A percentile compares a stretch with the other conserved stretches of the same genome.
Evolutionary conservation across 2,329 filamentous ascomycete genomes (phyloP).

Genomic region (Venturia carpophila): DNA sequence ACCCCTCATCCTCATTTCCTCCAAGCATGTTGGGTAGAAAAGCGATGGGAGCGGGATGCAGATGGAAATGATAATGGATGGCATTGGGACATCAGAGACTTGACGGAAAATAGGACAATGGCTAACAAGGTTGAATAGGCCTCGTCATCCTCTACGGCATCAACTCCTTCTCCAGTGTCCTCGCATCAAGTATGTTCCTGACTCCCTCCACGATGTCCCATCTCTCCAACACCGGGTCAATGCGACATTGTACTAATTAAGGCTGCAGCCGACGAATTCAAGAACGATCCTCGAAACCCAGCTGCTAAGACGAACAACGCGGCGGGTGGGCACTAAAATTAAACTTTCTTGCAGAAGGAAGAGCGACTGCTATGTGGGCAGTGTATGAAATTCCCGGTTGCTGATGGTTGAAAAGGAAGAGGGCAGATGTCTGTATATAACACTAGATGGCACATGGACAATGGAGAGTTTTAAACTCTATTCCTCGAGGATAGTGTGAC

Average conservation of each 20-base stretch:
- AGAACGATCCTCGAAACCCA: slow-evolving; percentile 92
- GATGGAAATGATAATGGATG: background rate
- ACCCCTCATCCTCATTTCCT: background rate
- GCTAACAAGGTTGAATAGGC: slow-evolving; percentile 46
- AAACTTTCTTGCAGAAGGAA: background rate
- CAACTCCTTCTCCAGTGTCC: slow-evolving; percentile 70
- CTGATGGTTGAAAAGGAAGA: background rate
- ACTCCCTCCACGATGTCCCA: slow-evolving; percentile 10
- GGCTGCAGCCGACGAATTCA: slow-evolving; percentile 75
- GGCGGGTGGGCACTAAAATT: background rate
- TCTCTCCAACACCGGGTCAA: background rate
- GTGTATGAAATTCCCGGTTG: background rate
- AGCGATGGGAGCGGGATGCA: background rate
- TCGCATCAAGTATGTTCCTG: slow-evolving; percentile 64
- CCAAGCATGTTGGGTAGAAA: background rate
- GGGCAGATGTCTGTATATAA: background rate
- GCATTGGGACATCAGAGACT: background rate
- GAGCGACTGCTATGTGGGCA: background rate
- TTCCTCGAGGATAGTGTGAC: no score
- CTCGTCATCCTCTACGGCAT: slow-evolving; percentile 82
- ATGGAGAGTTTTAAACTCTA: background rate
- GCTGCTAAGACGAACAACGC: background rate
- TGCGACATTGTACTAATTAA: background rate
- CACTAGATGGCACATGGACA: background rate
- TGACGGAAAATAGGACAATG: background rate